Base-by-base conservation (phyloP, 352 stramenopile genomes). In the Pythium aphanidermatum region DNA sequence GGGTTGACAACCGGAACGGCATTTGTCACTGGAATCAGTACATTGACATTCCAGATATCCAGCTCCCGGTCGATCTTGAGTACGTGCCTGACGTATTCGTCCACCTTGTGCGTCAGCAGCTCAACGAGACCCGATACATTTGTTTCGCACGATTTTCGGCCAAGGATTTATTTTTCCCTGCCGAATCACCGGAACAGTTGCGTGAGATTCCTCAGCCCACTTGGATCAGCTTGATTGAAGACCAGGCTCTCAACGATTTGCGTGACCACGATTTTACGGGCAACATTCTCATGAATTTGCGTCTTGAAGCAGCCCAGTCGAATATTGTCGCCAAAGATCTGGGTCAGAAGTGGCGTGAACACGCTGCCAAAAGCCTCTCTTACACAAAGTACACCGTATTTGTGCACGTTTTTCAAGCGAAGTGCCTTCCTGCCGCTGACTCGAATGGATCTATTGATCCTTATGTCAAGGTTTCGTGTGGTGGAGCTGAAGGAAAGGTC, bases 391-490 rank as follows among this genome's bases (percentile, higher is more conserved):
- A 90, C 53, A 79, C 75, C 23, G 62, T 95, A 5, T 82, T 90
- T 26, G 70, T 86, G 24, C 77, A 95, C 65, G 61, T 95, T 16
- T 95, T 85, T 54, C 83, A 95, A 50, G 82, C 72, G 23, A 70
- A 74, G 26, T 72, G 60, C 23, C 58, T 95, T 5, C 80, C 83
- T 7, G 63, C 80, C n/a, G 66, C 72, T 2, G 83, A 95, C 34
- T 61, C 68, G 26, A 87, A 91, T 25, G 80, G 83, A 7, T 44
- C 86, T 0, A 42, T 92, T 14, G 80, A 95, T 27, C 79, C 83
- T 3, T 95, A 92, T 56, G 70, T 95, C 16, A 89, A 90, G 40
- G 64, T 91, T n/a, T 70, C 63, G n/a, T 95, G 83, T 32, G 78
- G 71, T 13, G 81, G 83, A n/a, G 59, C 74, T 14, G 70, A 88